Evolutionary conservation across 192 early-diverging fungal genomes (phyloP).

Genomic region (Kappamyces sp.): DNA sequence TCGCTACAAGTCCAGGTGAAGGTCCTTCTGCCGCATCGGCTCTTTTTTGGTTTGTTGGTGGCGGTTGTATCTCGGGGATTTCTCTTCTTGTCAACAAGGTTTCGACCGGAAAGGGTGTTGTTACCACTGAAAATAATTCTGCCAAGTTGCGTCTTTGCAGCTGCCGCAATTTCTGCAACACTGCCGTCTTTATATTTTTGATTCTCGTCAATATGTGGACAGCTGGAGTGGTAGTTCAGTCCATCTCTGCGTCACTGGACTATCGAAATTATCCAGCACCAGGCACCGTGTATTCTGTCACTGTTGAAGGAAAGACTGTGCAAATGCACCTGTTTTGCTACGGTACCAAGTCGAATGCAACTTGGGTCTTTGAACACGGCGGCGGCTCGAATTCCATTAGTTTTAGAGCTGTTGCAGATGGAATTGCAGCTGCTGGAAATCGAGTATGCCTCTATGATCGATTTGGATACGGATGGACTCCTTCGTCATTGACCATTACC

Average conservation of each 20-base stretch:
- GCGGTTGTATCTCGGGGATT: not conserved
- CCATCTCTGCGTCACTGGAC: not conserved
- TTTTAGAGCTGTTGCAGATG: not conserved
- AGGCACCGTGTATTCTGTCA: not conserved
- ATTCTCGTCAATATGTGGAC: not conserved
- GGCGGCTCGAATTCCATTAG: not conserved
- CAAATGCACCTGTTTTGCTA: slow-evolving; percentile 1
- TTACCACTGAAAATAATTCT: not conserved
- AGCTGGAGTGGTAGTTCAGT: not conserved
- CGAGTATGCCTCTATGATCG: not conserved
- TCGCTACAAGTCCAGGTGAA: not conserved
- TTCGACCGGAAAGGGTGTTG: not conserved
- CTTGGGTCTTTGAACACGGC: not conserved
- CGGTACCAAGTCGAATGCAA: slow-evolving; percentile 1
- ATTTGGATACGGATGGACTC: not conserved
- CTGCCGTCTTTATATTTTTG: not conserved
- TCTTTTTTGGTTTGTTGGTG: not conserved
- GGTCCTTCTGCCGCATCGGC: not conserved
- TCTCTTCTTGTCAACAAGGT: not conserved
- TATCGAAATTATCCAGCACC: not conserved
- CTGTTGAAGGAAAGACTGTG: not conserved
- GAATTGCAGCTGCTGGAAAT: not conserved
- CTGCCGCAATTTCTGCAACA: not conserved
- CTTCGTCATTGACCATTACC: not conserved
- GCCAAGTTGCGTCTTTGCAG: not conserved